These are phyloP conservation scores for Talaromyces sp. DNA, from an alignment of 2,329 filamentous ascomycete species.

Conservation along the genomic window DNA sequence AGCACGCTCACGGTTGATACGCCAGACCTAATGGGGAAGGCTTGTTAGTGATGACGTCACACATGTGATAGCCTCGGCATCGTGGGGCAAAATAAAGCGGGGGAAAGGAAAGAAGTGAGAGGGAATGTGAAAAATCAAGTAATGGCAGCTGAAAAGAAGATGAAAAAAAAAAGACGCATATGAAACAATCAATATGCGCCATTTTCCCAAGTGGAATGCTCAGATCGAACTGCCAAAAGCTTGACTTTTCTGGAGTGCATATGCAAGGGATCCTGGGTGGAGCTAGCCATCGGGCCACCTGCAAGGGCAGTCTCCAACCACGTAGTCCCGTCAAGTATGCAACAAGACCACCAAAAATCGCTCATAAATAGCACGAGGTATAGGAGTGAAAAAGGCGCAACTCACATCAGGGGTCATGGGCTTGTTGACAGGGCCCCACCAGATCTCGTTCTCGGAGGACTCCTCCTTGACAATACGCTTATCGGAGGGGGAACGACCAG, in stretches of 20 bases:
- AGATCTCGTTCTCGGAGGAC: constrained; percentile 85
- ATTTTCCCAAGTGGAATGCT: neutral
- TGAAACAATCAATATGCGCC: neutral
- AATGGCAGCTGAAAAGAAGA: neutral
- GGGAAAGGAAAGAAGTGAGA: constrained; percentile 8
- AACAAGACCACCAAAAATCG: constrained; percentile 12
- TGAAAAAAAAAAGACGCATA: neutral
- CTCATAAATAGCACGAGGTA: constrained; percentile 8
- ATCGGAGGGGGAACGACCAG: constrained; percentile 91
- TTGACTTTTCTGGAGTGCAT: constrained; percentile 23
- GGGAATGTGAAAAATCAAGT: neutral
- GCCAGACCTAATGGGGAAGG: constrained; percentile 75
- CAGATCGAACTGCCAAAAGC: constrained; percentile 24
- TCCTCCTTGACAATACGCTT: constrained; percentile 96
- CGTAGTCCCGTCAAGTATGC: constrained; percentile 20
- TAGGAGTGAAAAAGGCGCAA: constrained; percentile 22
- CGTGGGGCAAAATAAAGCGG: constrained; percentile 16
- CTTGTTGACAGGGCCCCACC: constrained; percentile 99
- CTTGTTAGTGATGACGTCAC: constrained; percentile 37
- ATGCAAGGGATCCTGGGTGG: constrained; percentile 30
- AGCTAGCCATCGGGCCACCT: constrained; percentile 18
- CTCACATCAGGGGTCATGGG: constrained; percentile 96
- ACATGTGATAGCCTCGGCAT: constrained; percentile 22
- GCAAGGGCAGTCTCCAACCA: constrained; percentile 23
- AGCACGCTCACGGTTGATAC: constrained; percentile 98